phyloP scores from a whole-genome alignment of 352 stramenopile genomes.

The Globisporangium heterothallicum region DNA sequence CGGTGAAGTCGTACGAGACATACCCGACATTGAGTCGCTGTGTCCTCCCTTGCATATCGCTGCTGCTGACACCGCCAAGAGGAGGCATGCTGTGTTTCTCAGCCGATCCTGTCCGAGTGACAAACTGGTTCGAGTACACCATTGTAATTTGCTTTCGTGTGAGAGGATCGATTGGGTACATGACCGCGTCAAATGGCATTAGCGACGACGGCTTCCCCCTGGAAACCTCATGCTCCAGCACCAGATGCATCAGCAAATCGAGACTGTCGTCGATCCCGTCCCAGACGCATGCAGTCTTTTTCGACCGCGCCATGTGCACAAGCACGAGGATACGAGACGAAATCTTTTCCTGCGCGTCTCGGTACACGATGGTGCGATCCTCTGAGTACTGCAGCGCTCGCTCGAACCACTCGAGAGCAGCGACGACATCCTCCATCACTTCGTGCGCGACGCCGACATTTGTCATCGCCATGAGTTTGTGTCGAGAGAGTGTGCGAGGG shows the following conservation, averaged over 20 bases:
- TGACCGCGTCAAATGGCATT: conserved; percentile 71
- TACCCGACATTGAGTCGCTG: conserved; percentile 57
- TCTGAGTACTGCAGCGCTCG: conserved; percentile 16
- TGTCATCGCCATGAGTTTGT: conserved; percentile 26
- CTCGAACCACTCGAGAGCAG: conserved; percentile 26
- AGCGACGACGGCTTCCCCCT: conserved; percentile 21
- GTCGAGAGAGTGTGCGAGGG: not conserved
- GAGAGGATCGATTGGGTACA: conserved; percentile 27
- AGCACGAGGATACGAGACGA: conserved; percentile 18
- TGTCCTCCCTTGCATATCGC: not conserved
- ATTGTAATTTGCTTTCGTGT: conserved; percentile 38
- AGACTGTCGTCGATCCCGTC: conserved; percentile 24
- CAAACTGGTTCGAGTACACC: conserved; percentile 23
- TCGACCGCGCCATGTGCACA: conserved; percentile 32
- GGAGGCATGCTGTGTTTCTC: not conserved
- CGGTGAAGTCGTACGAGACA: conserved; percentile 73
- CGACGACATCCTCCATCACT: conserved; percentile 24
- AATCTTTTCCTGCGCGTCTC: conserved; percentile 5
- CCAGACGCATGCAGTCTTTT: conserved; percentile 52
- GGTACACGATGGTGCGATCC: conserved; percentile 2
- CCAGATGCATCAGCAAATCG: conserved; percentile 26
- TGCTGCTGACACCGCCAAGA: not conserved
- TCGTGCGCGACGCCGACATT: conserved; percentile 48
- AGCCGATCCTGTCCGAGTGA: not conserved
- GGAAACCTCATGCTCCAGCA: conserved; percentile 21